These are phyloP conservation scores for Noccaea caerulescens DNA, from an alignment of 345 rosid species.

Conservation along the genomic window DNA sequence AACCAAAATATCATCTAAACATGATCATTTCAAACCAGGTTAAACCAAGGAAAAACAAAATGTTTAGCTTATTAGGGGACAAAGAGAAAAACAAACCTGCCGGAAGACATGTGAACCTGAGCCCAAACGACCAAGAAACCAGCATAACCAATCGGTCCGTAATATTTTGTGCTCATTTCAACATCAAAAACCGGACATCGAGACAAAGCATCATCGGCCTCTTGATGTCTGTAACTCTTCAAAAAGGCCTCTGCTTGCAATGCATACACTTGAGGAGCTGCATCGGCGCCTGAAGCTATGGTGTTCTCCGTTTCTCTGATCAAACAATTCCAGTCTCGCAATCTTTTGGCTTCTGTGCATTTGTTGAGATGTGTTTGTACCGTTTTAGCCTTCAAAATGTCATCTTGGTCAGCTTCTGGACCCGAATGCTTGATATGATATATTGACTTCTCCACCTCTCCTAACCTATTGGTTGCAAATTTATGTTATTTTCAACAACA, in stretches of 20 bases:
- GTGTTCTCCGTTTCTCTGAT: conserved; percentile 62
- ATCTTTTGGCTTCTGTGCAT: conserved; percentile 71
- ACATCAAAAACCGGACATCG: conserved; percentile 60
- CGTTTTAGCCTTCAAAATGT: conserved; percentile 61
- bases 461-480: conserved; percentile 56
- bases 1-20: background rate
- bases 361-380: conserved; percentile 63
- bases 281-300: conserved; percentile 72
- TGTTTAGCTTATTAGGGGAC: no score
- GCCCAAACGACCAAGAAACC: conserved; percentile 66
- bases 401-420: conserved; percentile 73
- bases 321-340: conserved; percentile 69
- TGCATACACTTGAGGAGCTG: conserved; percentile 88
- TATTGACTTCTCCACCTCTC: conserved; percentile 78
- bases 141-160: conserved; percentile 78
- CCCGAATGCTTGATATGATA: conserved; percentile 86
- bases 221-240: conserved; percentile 70
- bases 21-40: background rate
- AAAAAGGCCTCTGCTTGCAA: conserved; percentile 89
- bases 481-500: background rate
- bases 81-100: conserved; percentile 57
- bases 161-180: conserved; percentile 67
- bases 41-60: no score
- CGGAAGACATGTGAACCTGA: conserved; percentile 77
- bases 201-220: conserved; percentile 64